A percentile compares a stretch with the other conserved stretches of the same genome.
Conservation (phyloP, 129 eudicot genomes). For the Arctium lappa region DNA sequence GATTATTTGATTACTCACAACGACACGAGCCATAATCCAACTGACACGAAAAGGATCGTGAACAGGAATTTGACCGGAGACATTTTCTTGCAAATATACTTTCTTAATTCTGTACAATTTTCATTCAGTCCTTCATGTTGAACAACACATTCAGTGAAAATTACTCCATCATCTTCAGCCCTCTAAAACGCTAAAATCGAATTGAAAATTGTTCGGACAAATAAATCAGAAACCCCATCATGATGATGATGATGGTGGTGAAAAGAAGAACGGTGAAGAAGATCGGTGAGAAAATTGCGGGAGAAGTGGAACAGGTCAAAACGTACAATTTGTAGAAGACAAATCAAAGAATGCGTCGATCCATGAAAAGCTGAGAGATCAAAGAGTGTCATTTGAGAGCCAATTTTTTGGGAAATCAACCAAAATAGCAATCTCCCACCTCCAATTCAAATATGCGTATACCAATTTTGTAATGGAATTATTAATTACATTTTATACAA, state of each 20-base stretch:
- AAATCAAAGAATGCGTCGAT: constrained; percentile 17
- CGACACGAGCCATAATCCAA: constrained; percentile 71
- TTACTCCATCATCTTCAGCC: constrained; percentile 4
- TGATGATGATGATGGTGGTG: neutral
- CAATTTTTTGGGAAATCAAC: neutral
- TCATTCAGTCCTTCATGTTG: neutral
- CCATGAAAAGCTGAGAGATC: constrained; percentile 21
- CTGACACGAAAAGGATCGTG: constrained; percentile 60
- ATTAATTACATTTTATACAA: too few species aligned
- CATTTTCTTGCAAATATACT: neutral
- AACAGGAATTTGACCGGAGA: constrained; percentile 71
- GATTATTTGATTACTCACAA: constrained; percentile 40
- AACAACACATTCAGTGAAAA: neutral
- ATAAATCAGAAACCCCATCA: constrained; percentile 2
- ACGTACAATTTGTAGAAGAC: neutral
- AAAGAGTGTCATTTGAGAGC: constrained; percentile 14
- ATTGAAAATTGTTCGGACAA: neutral
- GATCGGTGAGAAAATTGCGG: neutral
- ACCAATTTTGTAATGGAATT: too few species aligned
- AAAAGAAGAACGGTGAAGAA: constrained; percentile 7
- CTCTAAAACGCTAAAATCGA: neutral
- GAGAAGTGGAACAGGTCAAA: constrained; percentile 16
- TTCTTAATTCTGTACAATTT: constrained; percentile 4
- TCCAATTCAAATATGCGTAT: too few species aligned
- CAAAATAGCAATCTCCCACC: neutral